Base-by-base conservation (phyloP, 345 rosid genomes). In the Corchorus capsularis region DNA sequence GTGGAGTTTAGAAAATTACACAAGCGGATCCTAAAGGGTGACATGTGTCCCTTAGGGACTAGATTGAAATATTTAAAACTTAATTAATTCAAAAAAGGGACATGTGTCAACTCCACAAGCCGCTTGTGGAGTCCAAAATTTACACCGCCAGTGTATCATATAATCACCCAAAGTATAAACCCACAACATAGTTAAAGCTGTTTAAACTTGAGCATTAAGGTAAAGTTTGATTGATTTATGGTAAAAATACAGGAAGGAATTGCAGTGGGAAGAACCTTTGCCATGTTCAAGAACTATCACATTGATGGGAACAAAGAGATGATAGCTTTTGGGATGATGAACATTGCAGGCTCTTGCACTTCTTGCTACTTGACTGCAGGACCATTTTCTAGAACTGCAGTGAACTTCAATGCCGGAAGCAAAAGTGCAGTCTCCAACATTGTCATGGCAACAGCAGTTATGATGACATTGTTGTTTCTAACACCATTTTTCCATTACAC, bases 301-400 rank as follows among this genome's bases (percentile, higher is more conserved):
- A 89, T 91, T 47, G 98, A 96, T 74, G 97, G 98, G 2, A 94
- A 96, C 91, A 96, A 94, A 78, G 99, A 96, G 79, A 96, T 96
- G 99, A 87, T 96, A 27, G 99, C 98, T 5, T 79, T 96, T 60
- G 99, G 99, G 35, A 73, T 87, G 83, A 96, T 96, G 99, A 96
- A 96, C 83, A 90, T 96, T 8, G 93, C 82, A 8, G 99, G 98
- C 62, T 93, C 99, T 13, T 84, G 90, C 89, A 91, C 98, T 61
- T 96, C 99, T 39, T 96, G 98, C 80, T 93, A 93, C 85, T 80
- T 96, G 71, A 90, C 95, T 12, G 80, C 97, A 91, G 99, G 99
- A 32, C 98, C 99, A 3, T 96, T 96, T 83, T 96, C 99, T 15
- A 82, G 99, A 35, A 81, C 97, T 0, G 99, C 99, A 0, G 99